A percentile compares a stretch with the other conserved stretches of the same genome.
These are phyloP conservation scores for Ophiocordyceps camponoti-saundersi DNA, from an alignment of 2,329 filamentous ascomycete genomes.

Conservation along the genomic window DNA sequence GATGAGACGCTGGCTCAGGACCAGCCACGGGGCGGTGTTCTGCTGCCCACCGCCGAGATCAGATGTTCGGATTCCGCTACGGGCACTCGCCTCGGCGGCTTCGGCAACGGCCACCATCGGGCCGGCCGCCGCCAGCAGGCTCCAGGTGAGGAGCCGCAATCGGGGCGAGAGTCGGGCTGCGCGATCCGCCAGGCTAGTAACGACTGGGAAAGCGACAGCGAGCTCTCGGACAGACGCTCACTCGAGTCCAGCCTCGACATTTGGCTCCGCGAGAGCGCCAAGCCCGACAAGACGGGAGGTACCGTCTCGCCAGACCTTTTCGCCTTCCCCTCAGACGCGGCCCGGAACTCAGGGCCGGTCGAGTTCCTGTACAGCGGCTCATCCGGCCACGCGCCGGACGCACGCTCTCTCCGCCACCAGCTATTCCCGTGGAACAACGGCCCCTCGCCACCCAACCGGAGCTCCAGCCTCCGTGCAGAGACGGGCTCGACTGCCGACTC, in stretches of 20 bases:
- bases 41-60: slow-evolving; percentile 10
- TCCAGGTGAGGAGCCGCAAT: slow-evolving; percentile 22
- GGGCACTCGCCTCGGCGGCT: background rate
- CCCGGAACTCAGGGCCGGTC: slow-evolving; percentile 26
- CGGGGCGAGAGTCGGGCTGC: slow-evolving; percentile 25
- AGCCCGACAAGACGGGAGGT: slow-evolving; percentile 14
- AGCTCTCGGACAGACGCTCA: slow-evolving; percentile 23
- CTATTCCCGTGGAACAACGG: slow-evolving; percentile 19
- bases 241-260: slow-evolving; percentile 35
- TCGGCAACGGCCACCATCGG: background rate
- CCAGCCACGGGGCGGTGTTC: slow-evolving; percentile 9
- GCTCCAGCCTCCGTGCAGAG: slow-evolving; percentile 34
- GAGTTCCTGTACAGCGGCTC: slow-evolving; percentile 24
- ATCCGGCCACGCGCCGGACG: slow-evolving; percentile 22
- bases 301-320: slow-evolving; percentile 35
- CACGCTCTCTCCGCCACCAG: slow-evolving; percentile 24
- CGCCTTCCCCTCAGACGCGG: slow-evolving; percentile 25
- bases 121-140: background rate
- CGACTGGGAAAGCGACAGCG: slow-evolving; percentile 27
- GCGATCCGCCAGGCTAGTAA: slow-evolving; percentile 20
- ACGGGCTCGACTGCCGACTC: slow-evolving; percentile 16
- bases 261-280: slow-evolving; percentile 38
- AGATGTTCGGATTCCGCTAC: slow-evolving; percentile 2
- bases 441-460: slow-evolving; percentile 31
- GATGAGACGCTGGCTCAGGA: slow-evolving; percentile 26